Base-by-base conservation (phyloP, 192 early-diverging fungal species). In the Backusella macrospora region DNA sequence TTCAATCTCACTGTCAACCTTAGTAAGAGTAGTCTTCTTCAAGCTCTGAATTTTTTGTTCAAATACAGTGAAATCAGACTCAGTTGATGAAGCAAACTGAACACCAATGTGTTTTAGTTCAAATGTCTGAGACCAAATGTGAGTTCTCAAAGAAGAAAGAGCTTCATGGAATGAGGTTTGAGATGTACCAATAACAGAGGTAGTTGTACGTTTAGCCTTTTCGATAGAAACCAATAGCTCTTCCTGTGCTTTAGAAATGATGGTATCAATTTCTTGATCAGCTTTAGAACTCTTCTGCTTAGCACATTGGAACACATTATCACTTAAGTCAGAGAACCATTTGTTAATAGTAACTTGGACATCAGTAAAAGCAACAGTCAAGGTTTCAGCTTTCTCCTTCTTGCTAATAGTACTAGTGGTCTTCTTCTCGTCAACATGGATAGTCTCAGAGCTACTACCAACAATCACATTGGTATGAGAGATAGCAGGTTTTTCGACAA, bases 81-180 rank as follows among this genome's bases (percentile, higher is more conserved):
- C 62, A 12, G 62, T 12, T 7, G 62, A 62, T 6, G 34, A 52
- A 14, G 37, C 26, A 43, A 23, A 38, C 15, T 52, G 34, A 29
- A 15, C 26, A 37, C 29, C 47, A 70, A 70, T 70, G 14, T 18
- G 15, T 13, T 70, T 70, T 6, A 70, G 26, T 26, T 70, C 44
- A 46, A 47, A n/a, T 13, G 45, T 15, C 5, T 70, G 68, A 6
- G 26, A n/a, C 18, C 34, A 47, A 48, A 46, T 37, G 37, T 38
- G 48, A 16, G 8, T 26, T 49, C 68, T 46, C 16, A 70, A 26
- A 46, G 47, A 70, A 37, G 43, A 18, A 13, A 70, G 40, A 49
- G 46, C 38, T 5, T 44, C 14, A 49, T 47, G 45, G 68, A 70
- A 52, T n/a, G 44, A 29, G 1, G 29, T 52, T n/a, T 70, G 26